Evolutionary conservation across 108 stramenopile species (phyloP).

Genomic region (Skeletonema grethae): DNA sequence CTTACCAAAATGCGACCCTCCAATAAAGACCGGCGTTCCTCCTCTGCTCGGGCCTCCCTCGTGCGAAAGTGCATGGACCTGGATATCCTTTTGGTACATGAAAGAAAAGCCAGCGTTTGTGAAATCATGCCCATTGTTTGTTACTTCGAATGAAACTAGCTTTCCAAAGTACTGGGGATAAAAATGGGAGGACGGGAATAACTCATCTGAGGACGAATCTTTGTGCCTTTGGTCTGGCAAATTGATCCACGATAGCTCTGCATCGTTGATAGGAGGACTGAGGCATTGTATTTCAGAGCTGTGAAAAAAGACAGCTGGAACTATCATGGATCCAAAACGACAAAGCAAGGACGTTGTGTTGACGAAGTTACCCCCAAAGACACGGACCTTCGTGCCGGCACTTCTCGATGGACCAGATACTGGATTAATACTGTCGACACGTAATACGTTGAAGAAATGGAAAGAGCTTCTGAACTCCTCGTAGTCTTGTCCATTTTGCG

Average conservation of each 20-base stretch:
- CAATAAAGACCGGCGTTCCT: slow-evolving; percentile 44
- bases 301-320: slow-evolving; percentile 54
- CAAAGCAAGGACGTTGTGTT: slow-evolving; percentile 61
- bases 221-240: slow-evolving; percentile 7
- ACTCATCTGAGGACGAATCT: neutral
- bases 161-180: slow-evolving; percentile 62
- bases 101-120: slow-evolving; percentile 35
- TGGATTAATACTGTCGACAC: slow-evolving; percentile 41
- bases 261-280: slow-evolving; percentile 52
- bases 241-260: slow-evolving; percentile 8
- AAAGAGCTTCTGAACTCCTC: slow-evolving; percentile 46
- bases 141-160: slow-evolving; percentile 66
- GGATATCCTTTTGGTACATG: slow-evolving; percentile 45
- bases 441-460: slow-evolving; percentile 48
- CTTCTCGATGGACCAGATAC: slow-evolving; percentile 51
- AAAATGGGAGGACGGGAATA: slow-evolving; percentile 66
- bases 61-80: slow-evolving; percentile 17
- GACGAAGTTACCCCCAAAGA: slow-evolving; percentile 65
- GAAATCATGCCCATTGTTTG: slow-evolving; percentile 61
- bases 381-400: slow-evolving; percentile 62
- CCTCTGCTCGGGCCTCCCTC: slow-evolving; percentile 26
- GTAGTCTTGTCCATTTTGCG: slow-evolving; percentile 79
- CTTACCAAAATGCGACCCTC: slow-evolving; percentile 49
- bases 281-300: slow-evolving; percentile 55
- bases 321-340: slow-evolving; percentile 54